These are phyloP conservation scores for Aspergillus quadricinctus DNA, from an alignment of 2,329 filamentous ascomycete genomes.

Conservation along the genomic window DNA sequence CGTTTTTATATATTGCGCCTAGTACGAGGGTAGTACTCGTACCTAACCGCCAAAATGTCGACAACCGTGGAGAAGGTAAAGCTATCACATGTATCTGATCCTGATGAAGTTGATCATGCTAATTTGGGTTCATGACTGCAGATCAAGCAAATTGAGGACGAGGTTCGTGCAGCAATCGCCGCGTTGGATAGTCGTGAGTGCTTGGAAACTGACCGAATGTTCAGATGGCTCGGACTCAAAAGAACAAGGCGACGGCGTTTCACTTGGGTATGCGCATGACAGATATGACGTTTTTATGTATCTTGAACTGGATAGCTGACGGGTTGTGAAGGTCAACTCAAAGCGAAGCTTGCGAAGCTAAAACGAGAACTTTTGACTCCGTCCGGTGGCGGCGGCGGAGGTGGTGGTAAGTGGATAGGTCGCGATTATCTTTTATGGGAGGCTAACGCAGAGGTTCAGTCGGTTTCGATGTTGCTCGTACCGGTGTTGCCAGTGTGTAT, in stretches of 20 bases:
- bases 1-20: slow-evolving; percentile 7
- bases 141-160: slow-evolving; percentile 96
- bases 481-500: slow-evolving; percentile 86
- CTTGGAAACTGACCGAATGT: slow-evolving; percentile 9
- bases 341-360: slow-evolving; percentile 96
- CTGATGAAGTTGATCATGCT: slow-evolving; percentile 22
- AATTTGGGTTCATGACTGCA: slow-evolving; percentile 37
- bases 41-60: slow-evolving; percentile 64
- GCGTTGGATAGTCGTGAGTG: background rate
- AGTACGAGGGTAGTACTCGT: slow-evolving; percentile 17
- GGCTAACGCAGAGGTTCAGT: slow-evolving; percentile 39
- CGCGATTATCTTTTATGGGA: slow-evolving; percentile 1
- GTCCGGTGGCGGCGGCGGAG: slow-evolving; percentile 71
- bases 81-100: slow-evolving; percentile 4
- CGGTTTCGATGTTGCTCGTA: slow-evolving; percentile 96
- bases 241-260: slow-evolving; percentile 92
- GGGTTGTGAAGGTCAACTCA: slow-evolving; percentile 64
- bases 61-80: slow-evolving; percentile 94
- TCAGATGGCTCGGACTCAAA: slow-evolving; percentile 93
- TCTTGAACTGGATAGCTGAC: slow-evolving; percentile 17
- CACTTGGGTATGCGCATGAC: slow-evolving; percentile 62
- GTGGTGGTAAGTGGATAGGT: slow-evolving; percentile 49
- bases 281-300: background rate
- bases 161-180: slow-evolving; percentile 56
- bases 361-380: slow-evolving; percentile 94